phyloP scores from a whole-genome alignment of 306 rosid species.

The Medicago lupulina region DNA sequence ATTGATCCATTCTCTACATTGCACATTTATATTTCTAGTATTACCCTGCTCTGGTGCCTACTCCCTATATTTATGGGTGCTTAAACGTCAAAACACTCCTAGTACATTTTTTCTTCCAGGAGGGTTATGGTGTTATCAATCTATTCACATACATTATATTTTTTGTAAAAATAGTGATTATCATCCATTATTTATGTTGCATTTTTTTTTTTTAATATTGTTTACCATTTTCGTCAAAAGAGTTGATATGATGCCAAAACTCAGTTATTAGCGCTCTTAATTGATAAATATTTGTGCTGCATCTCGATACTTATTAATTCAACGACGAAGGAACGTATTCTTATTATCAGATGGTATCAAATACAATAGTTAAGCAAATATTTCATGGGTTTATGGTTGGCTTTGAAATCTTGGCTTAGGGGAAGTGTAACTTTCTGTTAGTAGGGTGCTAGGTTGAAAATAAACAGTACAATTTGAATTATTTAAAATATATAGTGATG shows the following conservation, averaged over 20 bases:
- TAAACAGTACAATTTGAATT: conserved; percentile 3
- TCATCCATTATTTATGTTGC: conserved; percentile 7
- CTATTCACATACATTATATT: neutral
- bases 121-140: conserved; percentile 1
- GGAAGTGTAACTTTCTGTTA: conserved; percentile 3
- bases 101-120: neutral
- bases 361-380: neutral
- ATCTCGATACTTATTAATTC: conserved; percentile 4
- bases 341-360: neutral
- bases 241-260: conserved; percentile 14
- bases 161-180: neutral
- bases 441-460: conserved; percentile 23
- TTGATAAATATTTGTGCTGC: conserved; percentile 5
- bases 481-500: conserved; percentile 6
- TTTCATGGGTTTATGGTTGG: conserved; percentile 26
- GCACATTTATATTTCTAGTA: neutral
- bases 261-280: neutral
- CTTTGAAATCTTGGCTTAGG: conserved; percentile 15
- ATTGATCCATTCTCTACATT: conserved; percentile 13
- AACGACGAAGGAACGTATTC: conserved; percentile 15
- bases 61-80: neutral
- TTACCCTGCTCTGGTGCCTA: neutral
- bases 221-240: conserved; percentile 2
- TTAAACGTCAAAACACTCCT: conserved; percentile 10
- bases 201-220: conserved; percentile 8